Base-by-base conservation (phyloP, 2,329 filamentous ascomycete genomes). In the Aspergillus sp. region DNA sequence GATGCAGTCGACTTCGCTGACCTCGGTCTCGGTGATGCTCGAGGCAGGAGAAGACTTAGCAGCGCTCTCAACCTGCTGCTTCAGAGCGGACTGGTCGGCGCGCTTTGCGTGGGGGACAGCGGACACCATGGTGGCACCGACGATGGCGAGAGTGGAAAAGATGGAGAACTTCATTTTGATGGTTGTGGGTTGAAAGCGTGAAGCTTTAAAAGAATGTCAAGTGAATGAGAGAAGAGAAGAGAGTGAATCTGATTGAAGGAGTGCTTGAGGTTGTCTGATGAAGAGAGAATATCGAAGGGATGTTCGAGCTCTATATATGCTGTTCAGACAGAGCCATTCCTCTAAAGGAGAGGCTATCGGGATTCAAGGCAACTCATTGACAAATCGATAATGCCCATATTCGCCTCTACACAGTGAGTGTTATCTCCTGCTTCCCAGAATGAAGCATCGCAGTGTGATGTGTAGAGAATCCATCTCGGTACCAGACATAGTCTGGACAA, bases 141-240 rank as follows among this genome's bases (percentile, higher is more conserved):
- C 56, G 38, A 64, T 42, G 31, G 60, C 53, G 38, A 67, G 42
- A 33, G 60, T 41, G 40, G 63, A 61, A 49, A 66, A 33, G 27
- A 51, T 48, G 28, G 51, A 47, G 51, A 60, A 47, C 48, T 54
- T 56, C 60, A 64, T 62, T 37, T 45, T 60, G 45, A 48, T 39
- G 37, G 12, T 37, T 34, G 10, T 13, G 34, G 29, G 31, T 40
- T 47, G 19, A 19, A 19, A 19, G 19, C 19, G 19, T 19, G 19
- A 19, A 19, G 19, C 19, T 19, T 19, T 19, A 4, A 19, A 19
- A 19, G 19, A 19, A 19, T 35, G 30, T 7, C 37, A 7, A 6
- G 4, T 19, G 19, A 19, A 19, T 19, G 19, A 19, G 19, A 19
- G 19, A 19, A 19, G 19, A 19, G 19, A 19, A 19, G 19, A 19